Conservation (phyloP, 495 filamentous ascomycete species). For the Hyaloscypha bicolor region DNA sequence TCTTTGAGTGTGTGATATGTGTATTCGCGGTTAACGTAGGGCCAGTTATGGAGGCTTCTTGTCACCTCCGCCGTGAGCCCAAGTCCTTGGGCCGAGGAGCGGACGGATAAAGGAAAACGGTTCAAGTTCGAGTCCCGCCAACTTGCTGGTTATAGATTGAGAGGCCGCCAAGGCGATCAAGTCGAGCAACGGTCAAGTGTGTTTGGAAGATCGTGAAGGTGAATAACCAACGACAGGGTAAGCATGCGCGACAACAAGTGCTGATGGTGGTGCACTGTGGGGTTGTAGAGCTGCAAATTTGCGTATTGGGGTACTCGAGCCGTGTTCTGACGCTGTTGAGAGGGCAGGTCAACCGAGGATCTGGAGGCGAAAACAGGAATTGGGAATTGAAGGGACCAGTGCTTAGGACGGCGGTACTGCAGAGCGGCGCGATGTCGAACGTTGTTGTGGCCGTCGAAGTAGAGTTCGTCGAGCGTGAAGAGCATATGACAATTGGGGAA, state of each 20-base stretch:
- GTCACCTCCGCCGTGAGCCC: constrained; percentile 94
- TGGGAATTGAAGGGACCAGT: neutral
- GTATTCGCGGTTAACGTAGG: constrained; percentile 32
- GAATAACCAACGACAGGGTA: neutral
- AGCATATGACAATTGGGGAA: neutral
- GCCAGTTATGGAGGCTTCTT: constrained; percentile 96
- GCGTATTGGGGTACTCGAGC: neutral
- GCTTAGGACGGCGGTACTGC: neutral
- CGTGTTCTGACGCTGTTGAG: neutral
- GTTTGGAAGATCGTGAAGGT: neutral
- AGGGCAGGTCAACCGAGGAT: neutral
- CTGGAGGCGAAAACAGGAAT: neutral
- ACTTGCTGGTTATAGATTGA: constrained; percentile 56
- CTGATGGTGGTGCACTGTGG: neutral
- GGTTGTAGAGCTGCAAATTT: neutral
- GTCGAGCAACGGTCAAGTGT: neutral
- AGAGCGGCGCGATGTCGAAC: neutral
- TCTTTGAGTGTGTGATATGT: constrained; percentile 16
- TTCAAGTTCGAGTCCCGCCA: constrained; percentile 85
- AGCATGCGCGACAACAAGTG: neutral
- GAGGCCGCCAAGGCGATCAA: constrained; percentile 20
- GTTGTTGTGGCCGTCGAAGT: neutral
- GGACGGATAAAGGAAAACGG: constrained; percentile 85
- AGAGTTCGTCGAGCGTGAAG: neutral
- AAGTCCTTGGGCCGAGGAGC: constrained; percentile 86